Evolutionary conservation across 495 filamentous ascomycete species (phyloP), one percentile per base, ranked within the genome.

Genomic region (Polyplosphaeria fusca): DNA sequence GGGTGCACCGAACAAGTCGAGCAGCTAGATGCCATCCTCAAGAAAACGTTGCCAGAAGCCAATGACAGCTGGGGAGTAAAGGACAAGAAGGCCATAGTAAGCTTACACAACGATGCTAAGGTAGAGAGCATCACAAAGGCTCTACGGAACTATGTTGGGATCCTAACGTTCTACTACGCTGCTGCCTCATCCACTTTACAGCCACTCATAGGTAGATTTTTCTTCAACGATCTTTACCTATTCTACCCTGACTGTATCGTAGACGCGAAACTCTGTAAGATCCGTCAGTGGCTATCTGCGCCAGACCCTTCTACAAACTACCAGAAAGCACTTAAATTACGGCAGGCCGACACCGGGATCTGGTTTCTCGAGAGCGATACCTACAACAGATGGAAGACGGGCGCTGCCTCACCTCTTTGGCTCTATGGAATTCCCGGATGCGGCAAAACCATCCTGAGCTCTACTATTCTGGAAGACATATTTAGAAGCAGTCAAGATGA

Each of bases 1-100:
- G 55, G 39, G 14, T 58, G 55, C 16, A 1, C 20, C 1, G 35
- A 43, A 35, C 47, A 43, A 35, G 16, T 58, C n/a, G 11, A 2
- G 35, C 22, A 32, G 47, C 46, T 58, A 44, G 55, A 58, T 23
- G 37, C 37, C 2, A 51, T 58, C 2, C 37, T 58, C 3, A 26
- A 11, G 13, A 58, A 58, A 22, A 37, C 47, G 12, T 37, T 58
- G 27, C 55, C 55, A 23, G 35, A 43, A 25, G 4, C 14, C 9
- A 40, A 39, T 18, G 55, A 58, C 35, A 24, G 18, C 14, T 51
- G 23, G 55, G n/a, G n/a, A n/a, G n/a, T n/a, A 39, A 35, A 7
- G 42, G 16, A 9, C 4, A 45, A 5, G 16, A 22, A 22, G 3
- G 42, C 42, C 4, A 5, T 7, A 4, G 24, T 20, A 22, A 45